Conservation (phyloP, 495 filamentous ascomycete species). For the Cladorrhinum samala region DNA sequence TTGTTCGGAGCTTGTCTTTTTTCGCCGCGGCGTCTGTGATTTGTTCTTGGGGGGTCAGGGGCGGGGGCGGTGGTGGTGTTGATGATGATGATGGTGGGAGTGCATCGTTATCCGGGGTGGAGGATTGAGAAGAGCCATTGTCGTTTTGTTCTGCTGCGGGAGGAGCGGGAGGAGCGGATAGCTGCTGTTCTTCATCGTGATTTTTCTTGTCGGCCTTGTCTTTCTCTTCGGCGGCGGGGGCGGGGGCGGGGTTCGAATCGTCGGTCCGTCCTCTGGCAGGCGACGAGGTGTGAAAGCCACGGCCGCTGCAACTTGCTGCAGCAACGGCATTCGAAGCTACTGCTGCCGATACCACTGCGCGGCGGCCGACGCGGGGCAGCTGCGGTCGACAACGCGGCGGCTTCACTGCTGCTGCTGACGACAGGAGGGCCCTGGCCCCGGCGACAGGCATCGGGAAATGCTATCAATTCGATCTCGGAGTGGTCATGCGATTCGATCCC, state of each 20-base stretch:
- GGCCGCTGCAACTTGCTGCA: not conserved
- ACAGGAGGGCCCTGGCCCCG: conserved; percentile 29
- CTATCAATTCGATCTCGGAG: not conserved
- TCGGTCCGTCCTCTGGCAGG: conserved; percentile 10
- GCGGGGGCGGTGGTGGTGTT: not conserved
- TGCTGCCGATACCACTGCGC: not conserved
- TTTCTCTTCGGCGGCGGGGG: conserved; percentile 2
- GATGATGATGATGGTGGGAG: not conserved
- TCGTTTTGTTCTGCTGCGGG: not conserved
- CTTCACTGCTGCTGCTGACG: conserved; percentile 9
- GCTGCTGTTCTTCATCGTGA: not conserved
- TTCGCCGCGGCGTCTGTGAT: conserved; percentile 5
- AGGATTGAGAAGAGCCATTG: not conserved
- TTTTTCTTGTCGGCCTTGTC: not conserved
- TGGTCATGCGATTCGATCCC: conserved; percentile 19
- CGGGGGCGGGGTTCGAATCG: conserved; percentile 2
- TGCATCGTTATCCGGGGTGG: conserved; percentile 1
- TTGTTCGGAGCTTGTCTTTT: conserved; percentile 14
- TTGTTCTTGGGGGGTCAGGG: not conserved
- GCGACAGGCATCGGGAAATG: conserved; percentile 24
- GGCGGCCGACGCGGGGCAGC: conserved; percentile 17
- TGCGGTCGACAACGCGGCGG: conserved; percentile 3
- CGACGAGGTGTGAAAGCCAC: conserved; percentile 18
- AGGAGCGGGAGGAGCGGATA: not conserved
- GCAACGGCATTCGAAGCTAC: not conserved